Percentiles rank a stretch among this genome's conserved stretches.
phyloP scores from a whole-genome alignment of 1,139 yeast genomes.

The Lodderomyces orthopsilosis region DNA sequence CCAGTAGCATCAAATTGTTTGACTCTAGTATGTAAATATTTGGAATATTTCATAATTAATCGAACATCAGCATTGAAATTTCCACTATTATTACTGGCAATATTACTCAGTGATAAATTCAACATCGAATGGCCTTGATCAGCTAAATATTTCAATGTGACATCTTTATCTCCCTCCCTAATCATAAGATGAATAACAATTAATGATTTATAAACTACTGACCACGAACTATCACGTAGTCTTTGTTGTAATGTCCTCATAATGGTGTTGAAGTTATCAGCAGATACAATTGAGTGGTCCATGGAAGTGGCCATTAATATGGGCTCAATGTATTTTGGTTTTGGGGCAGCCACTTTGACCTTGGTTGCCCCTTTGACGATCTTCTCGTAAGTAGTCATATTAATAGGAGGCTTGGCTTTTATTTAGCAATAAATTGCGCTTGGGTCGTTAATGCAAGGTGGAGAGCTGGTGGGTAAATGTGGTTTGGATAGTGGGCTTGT shows the following conservation, averaged over 20 bases:
- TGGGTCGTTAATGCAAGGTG: too few species aligned
- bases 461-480: neutral
- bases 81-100: slow-evolving; percentile 24
- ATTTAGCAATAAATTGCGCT: too few species aligned
- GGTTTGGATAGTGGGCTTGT: neutral
- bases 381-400: slow-evolving; percentile 47
- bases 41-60: slow-evolving; percentile 65
- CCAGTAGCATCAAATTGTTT: slow-evolving; percentile 63
- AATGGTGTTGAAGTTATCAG: slow-evolving; percentile 64
- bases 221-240: slow-evolving; percentile 81
- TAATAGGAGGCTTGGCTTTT: neutral
- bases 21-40: slow-evolving; percentile 67
- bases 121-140: slow-evolving; percentile 52
- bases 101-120: slow-evolving; percentile 37
- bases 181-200: slow-evolving; percentile 88
- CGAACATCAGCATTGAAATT: slow-evolving; percentile 53
- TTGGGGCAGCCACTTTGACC: slow-evolving; percentile 90
- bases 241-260: slow-evolving; percentile 62
- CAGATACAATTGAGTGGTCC: slow-evolving; percentile 40
- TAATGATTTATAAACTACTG: slow-evolving; percentile 81
- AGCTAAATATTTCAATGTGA: slow-evolving; percentile 63
- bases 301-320: slow-evolving; percentile 71
- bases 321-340: slow-evolving; percentile 92
- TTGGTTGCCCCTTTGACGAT: slow-evolving; percentile 51
- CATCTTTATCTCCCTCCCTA: slow-evolving; percentile 81